Conservation (phyloP, 2,329 filamentous ascomycete genomes). For the Truncatella angustata region DNA sequence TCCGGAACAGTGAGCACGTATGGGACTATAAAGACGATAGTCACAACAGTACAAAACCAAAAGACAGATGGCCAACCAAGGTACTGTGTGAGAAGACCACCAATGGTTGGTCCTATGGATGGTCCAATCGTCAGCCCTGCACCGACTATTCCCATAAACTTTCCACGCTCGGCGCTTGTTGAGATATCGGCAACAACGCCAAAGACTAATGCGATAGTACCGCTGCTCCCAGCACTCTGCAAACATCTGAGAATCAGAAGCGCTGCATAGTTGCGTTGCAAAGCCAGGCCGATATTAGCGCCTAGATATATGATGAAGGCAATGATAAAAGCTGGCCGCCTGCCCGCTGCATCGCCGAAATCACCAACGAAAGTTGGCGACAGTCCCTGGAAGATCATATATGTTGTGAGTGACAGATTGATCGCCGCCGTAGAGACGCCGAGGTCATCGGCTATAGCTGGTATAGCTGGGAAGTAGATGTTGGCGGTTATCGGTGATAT, state of each 20-base stretch:
- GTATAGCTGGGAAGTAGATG: conserved; percentile 50
- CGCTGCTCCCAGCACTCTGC: conserved; percentile 64
- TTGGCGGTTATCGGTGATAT: conserved; percentile 60
- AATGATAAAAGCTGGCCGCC: conserved; percentile 60
- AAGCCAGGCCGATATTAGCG: conserved; percentile 58
- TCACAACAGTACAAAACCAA: conserved; percentile 64
- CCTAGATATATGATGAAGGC: conserved; percentile 55
- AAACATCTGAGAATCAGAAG: conserved; percentile 60
- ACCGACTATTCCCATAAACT: conserved; percentile 68
- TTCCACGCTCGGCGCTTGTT: conserved; percentile 66
- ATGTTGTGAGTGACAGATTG: conserved; percentile 56
- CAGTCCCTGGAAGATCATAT: conserved; percentile 58
- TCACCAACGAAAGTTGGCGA: conserved; percentile 61
- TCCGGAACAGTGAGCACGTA: conserved; percentile 58
- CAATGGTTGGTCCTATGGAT: conserved; percentile 58
- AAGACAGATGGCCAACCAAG: conserved; percentile 69
- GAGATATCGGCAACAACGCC: conserved; percentile 72
- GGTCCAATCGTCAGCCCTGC: conserved; percentile 56
- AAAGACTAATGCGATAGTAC: conserved; percentile 68
- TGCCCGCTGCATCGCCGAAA: conserved; percentile 58
- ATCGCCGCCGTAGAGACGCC: conserved; percentile 38
- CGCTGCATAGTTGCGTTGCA: conserved; percentile 56
- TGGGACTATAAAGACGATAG: conserved; percentile 48
- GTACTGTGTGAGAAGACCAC: conserved; percentile 61
- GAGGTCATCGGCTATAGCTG: conserved; percentile 35